Evolutionary conservation across 306 rosid genomes (phyloP), one percentile per base, ranked within the genome.

Genomic region (Castanea sativa): DNA sequence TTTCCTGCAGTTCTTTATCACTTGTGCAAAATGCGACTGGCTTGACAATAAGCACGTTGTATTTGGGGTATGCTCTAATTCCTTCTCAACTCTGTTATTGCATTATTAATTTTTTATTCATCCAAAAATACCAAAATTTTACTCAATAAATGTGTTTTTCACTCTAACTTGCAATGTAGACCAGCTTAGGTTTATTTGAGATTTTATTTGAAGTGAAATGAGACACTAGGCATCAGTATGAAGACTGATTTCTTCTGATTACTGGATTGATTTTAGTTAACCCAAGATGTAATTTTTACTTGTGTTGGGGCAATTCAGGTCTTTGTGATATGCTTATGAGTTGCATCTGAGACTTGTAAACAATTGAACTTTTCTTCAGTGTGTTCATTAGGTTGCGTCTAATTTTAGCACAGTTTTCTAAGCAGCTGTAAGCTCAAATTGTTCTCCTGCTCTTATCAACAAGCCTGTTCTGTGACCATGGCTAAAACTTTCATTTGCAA

Each of bases 31-130:
- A 77, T 95, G 99, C 1, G 99, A 95, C 83, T 95, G 98, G 99
- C 98, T 95, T 65, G 99, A 95, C 88, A 95, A 90, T 87, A 95
- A 93, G 90, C 98, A 95, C 74, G 99, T 95, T 14, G 98, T 93
- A 76, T 95, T 95, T 45, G 98, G 99, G 99, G 99, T 95, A 93
- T 63, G 89, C 69, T 82, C 70, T 55, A 52, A 52, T 53, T 45
- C 78, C 85, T 84, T 60, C 49, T 79, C 14, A 18, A 67, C 23
- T 41, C 25, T 27, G 45, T 7, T 38, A 51, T 68, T 69, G 51
- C 52, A 30, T 71, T 16, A 64, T 59, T 38, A 38, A 0, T 38
- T 38, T 38, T 38, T 82, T 27, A 38, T 72, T 35, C 60, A 68
- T 3, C n/a, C 65, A 18, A 60, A 45, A 21, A 21, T 25, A 29